phyloP scores from a whole-genome alignment of 768 basidiomycete species.

The Podaxis sp. region DNA sequence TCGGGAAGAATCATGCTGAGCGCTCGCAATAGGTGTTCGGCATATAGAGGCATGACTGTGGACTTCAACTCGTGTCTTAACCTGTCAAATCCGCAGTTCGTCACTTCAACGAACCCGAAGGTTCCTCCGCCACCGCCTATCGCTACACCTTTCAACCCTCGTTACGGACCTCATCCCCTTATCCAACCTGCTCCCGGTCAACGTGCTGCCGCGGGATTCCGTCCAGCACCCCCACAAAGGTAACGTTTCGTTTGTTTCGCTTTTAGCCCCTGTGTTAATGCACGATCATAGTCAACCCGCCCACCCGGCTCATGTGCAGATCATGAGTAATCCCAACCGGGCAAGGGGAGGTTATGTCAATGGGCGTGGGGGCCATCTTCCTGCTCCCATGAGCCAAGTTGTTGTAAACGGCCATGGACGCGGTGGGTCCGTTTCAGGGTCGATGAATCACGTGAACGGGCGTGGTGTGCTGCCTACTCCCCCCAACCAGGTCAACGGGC shows the following conservation, averaged over 20 bases:
- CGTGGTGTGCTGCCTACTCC: neutral
- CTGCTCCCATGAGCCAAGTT: constrained; percentile 19
- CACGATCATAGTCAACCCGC: constrained; percentile 26
- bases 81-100: constrained; percentile 81
- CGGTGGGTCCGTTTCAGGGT: constrained; percentile 1
- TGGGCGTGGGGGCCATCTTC: constrained; percentile 31
- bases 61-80: constrained; percentile 90
- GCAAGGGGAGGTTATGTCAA: constrained; percentile 33
- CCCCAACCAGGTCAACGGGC: neutral
- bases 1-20: neutral
- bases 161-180: constrained; percentile 63
- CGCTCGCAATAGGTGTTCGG: constrained; percentile 66
- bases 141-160: constrained; percentile 61
- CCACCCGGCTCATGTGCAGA: constrained; percentile 52
- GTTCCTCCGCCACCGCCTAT: constrained; percentile 47
- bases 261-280: constrained; percentile 7
- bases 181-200: constrained; percentile 58
- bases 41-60: constrained; percentile 89
- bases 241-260: constrained; percentile 8
- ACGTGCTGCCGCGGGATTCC: constrained; percentile 60
- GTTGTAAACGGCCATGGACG: constrained; percentile 6
- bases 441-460: constrained; percentile 6
- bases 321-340: constrained; percentile 78
- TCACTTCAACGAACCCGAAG: constrained; percentile 69
- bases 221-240: constrained; percentile 49